Percentiles rank a stretch among this genome's conserved stretches.
Evolutionary conservation across 2,329 filamentous ascomycete genomes (phyloP).

Genomic region (Fusarium compactum): DNA sequence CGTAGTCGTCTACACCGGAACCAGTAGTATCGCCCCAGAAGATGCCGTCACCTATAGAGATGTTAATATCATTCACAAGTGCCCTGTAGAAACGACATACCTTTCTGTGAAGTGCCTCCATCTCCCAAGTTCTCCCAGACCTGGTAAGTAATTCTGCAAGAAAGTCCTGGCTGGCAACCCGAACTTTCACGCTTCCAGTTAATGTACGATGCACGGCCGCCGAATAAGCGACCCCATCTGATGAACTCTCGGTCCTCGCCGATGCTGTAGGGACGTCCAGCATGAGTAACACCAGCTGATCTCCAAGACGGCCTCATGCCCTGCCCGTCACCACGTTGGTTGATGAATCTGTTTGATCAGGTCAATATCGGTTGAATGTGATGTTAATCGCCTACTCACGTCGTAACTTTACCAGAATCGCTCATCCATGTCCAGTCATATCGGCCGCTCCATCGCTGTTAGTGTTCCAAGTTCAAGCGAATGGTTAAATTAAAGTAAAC

Average conservation of each 20-base stretch:
- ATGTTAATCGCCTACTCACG: too few species aligned
- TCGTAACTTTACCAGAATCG: too few species aligned
- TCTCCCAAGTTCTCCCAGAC: conserved; percentile 6
- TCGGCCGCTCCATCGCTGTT: too few species aligned
- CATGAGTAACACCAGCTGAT: neutral
- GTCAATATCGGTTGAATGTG: too few species aligned
- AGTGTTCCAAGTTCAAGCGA: too few species aligned
- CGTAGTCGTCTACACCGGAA: conserved; percentile 1
- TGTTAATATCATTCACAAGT: neutral
- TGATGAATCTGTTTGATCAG: neutral
- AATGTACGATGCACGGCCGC: neutral
- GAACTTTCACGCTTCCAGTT: conserved; percentile 5
- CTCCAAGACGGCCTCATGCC: conserved; percentile 5
- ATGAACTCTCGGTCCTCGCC: conserved; percentile 7
- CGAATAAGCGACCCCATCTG: conserved; percentile 1
- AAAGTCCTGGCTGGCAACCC: too few species aligned
- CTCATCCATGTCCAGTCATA: conserved; percentile 8
- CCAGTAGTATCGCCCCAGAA: conserved; percentile 9
- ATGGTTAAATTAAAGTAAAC: too few species aligned
- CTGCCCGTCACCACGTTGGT: conserved; percentile 1
- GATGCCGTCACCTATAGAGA: neutral
- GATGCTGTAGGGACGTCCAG: neutral
- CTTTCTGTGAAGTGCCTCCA: conserved; percentile 6
- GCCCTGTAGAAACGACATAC: neutral
- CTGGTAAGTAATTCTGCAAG: neutral